phyloP scores from a whole-genome alignment of 2,329 filamentous ascomycete genomes.

The Penicillium janthinellum region DNA sequence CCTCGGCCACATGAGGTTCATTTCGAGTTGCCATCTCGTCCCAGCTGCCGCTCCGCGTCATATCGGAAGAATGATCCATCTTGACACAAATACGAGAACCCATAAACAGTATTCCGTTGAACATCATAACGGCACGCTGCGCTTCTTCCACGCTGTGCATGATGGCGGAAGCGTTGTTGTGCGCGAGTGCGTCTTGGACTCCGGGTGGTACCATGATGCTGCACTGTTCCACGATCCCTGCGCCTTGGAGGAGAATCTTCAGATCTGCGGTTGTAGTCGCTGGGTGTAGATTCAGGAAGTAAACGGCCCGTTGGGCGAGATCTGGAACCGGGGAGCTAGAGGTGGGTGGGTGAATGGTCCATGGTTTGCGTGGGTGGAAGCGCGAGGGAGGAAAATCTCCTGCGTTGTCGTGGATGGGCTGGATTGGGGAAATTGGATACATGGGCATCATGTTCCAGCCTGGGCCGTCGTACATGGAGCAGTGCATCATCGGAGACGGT shows the following conservation, averaged over 20 bases:
- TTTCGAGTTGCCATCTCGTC: slow-evolving; percentile 7
- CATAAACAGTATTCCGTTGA: slow-evolving; percentile 39
- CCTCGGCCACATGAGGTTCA: slow-evolving; percentile 1
- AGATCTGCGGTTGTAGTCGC: slow-evolving; percentile 34
- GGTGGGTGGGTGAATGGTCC: slow-evolving; percentile 12
- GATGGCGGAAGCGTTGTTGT: slow-evolving; percentile 30
- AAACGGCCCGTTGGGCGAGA: slow-evolving; percentile 24
- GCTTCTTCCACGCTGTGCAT: slow-evolving; percentile 41
- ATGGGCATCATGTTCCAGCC: slow-evolving; percentile 32
- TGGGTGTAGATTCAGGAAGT: slow-evolving; percentile 34
- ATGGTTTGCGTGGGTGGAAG: slow-evolving; percentile 8
- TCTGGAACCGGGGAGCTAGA: slow-evolving; percentile 8
- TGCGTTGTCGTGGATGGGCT: slow-evolving; percentile 16
- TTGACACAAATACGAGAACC: slow-evolving; percentile 38
- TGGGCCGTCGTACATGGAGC: slow-evolving; percentile 31
- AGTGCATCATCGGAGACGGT: slow-evolving; percentile 33
- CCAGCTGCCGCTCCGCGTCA: slow-evolving; percentile 18
- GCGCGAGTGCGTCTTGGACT: slow-evolving; percentile 24
- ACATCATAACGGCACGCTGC: slow-evolving; percentile 34
- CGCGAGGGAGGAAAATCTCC: slow-evolving; percentile 9
- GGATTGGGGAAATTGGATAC: slow-evolving; percentile 31
- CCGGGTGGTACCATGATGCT: slow-evolving; percentile 32
- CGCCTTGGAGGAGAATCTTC: slow-evolving; percentile 30
- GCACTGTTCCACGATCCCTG: slow-evolving; percentile 37
- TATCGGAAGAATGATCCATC: slow-evolving; percentile 30